Conservation (phyloP, 192 early-diverging fungal species). For the Umbelopsis isabellina region DNA sequence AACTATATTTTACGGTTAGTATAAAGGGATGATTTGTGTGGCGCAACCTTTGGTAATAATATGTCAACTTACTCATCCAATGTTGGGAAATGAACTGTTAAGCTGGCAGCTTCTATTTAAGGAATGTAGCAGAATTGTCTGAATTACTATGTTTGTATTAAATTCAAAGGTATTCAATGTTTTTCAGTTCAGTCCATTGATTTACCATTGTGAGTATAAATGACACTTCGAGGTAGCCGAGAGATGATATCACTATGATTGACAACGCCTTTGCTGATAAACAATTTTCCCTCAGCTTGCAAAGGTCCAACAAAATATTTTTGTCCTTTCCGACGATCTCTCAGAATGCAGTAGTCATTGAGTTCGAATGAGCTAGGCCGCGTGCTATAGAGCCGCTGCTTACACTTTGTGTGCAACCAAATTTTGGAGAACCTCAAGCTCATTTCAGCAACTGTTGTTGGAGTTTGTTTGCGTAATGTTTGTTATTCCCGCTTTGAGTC, state of each 20-base stretch:
- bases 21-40: too few relatives aligned
- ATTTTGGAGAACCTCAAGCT: background rate
- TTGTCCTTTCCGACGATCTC: slow-evolving; percentile 32
- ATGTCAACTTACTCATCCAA: slow-evolving; percentile 43
- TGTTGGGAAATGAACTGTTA: slow-evolving; percentile 47
- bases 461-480: background rate
- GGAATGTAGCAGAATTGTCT: background rate
- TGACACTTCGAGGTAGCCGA: slow-evolving; percentile 21
- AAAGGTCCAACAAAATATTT: slow-evolving; percentile 46
- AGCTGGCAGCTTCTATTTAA: slow-evolving; percentile 16
- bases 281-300: slow-evolving; percentile 22
- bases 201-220: slow-evolving; percentile 39
- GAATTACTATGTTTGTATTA: background rate
- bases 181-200: too few relatives aligned
- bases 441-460: background rate
- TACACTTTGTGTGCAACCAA: background rate
- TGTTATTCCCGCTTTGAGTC: background rate
- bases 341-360: slow-evolving; percentile 39
- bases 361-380: slow-evolving; percentile 19
- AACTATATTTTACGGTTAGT: slow-evolving; percentile 9
- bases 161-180: too few relatives aligned
- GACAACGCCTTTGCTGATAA: slow-evolving; percentile 28
- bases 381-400: background rate
- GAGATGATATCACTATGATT: slow-evolving; percentile 39
- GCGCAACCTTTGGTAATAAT: background rate